A percentile compares a stretch with the other conserved stretches of the same genome.
Conservation (phyloP, 2,329 filamentous ascomycete species). For the Microdochium trichocladiopsis region DNA sequence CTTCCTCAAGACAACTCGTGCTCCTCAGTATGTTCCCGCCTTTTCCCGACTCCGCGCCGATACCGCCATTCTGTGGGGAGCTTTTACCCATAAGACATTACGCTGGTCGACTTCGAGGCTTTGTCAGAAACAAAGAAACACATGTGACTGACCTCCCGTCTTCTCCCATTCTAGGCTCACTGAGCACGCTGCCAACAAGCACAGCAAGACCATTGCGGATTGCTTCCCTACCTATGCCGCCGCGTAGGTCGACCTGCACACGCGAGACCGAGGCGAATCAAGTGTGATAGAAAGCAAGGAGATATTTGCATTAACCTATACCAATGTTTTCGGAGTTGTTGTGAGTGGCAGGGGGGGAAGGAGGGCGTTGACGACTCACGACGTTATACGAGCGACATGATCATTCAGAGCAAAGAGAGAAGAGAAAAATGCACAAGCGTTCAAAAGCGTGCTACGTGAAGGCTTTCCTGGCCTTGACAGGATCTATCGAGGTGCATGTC, state of each 20-base stretch:
- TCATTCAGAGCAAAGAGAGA: neutral
- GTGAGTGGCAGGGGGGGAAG: neutral
- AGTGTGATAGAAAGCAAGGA: neutral
- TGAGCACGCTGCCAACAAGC: constrained; percentile 70
- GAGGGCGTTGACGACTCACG: neutral
- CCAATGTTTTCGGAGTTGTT: neutral
- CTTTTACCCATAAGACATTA: neutral
- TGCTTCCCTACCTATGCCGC: constrained; percentile 55
- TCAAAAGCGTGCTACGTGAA: neutral
- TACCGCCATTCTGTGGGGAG: too few species aligned
- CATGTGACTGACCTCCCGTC: constrained; percentile 5
- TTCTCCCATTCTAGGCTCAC: constrained; percentile 40
- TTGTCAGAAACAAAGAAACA: too few species aligned
- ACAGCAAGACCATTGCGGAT: constrained; percentile 62
- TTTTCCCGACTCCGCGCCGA: neutral
- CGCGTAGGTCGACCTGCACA: neutral
- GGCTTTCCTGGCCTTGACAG: neutral
- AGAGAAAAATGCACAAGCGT: neutral
- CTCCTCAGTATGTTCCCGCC: constrained; percentile 50
- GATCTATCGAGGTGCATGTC: neutral
- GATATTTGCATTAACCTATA: neutral
- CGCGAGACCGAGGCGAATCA: neutral
- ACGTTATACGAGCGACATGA: neutral
- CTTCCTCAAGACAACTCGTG: constrained; percentile 71
- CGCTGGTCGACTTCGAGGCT: too few species aligned